Evolutionary conservation across 371 early-diverging fungal species (phyloP).

Genomic region (Mortierella sp.): DNA sequence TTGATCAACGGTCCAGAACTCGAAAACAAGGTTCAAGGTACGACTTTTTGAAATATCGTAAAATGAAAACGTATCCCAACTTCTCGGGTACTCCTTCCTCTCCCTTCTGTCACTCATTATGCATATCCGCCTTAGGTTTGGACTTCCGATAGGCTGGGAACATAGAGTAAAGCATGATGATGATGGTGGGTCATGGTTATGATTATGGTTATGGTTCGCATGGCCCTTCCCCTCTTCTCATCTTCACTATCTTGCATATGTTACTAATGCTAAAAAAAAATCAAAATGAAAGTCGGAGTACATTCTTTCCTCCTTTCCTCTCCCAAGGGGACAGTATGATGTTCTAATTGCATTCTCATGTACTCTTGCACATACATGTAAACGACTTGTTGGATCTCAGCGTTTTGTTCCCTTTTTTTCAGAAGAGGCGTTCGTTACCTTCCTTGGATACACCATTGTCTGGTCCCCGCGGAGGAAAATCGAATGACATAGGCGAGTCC

Average conservation of each 20-base stretch:
- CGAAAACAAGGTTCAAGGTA: neutral
- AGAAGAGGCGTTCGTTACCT: neutral
- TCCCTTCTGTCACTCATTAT: neutral
- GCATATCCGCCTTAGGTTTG: slow-evolving; percentile 1
- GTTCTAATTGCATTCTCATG: neutral
- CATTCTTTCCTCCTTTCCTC: neutral
- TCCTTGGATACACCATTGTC: neutral
- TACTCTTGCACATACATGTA: neutral
- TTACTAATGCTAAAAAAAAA: neutral
- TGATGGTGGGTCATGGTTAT: neutral
- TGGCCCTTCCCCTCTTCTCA: neutral
- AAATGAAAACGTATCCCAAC: too few species aligned
- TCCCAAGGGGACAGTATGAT: neutral
- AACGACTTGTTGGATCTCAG: neutral
- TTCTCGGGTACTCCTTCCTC: too few species aligned
- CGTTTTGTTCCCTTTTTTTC: neutral
- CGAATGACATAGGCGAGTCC: neutral
- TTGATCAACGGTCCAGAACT: neutral
- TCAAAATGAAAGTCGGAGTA: slow-evolving; percentile 11
- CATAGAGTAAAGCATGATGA: neutral
- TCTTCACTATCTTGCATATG: neutral
- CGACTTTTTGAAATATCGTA: neutral
- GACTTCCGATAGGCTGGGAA: neutral
- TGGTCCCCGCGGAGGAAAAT: neutral
- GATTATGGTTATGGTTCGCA: neutral